Conservation (phyloP, 2,329 filamentous ascomycete genomes). For the Grosmannia penicillata region DNA sequence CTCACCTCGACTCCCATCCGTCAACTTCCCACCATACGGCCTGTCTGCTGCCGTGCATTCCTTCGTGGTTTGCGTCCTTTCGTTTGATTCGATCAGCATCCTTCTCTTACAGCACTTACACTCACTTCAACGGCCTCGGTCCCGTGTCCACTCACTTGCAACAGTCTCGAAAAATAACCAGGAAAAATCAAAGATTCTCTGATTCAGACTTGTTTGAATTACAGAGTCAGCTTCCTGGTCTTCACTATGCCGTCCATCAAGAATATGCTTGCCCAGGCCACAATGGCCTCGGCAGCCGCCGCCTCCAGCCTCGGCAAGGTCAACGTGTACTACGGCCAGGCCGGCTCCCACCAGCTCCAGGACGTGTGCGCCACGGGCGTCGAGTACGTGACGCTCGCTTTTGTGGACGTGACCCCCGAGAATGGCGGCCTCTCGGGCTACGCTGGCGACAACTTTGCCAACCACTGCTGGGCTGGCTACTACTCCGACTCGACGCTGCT, state of each 20-base stretch:
- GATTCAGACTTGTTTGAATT: slow-evolving; percentile 1
- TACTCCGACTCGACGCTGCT: slow-evolving; percentile 19
- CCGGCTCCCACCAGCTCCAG: slow-evolving; percentile 12
- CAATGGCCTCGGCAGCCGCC: slow-evolving; percentile 10
- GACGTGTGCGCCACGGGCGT: slow-evolving; percentile 19
- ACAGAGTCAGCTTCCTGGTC: neutral
- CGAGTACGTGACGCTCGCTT: slow-evolving; percentile 25
- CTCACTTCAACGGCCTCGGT: too few relatives aligned
- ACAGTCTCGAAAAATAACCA: too few relatives aligned
- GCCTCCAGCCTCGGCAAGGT: slow-evolving; percentile 13
- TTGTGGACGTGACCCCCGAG: slow-evolving; percentile 24
- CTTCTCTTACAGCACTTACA: neutral
- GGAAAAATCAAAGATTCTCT: too few relatives aligned
- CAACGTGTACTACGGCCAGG: slow-evolving; percentile 20
- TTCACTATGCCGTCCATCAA: slow-evolving; percentile 9
- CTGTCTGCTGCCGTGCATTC: slow-evolving; percentile 6
- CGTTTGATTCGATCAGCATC: slow-evolving; percentile 8
- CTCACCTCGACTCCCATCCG: neutral
- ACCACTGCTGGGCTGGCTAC: slow-evolving; percentile 19
- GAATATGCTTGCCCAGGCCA: slow-evolving; percentile 13
- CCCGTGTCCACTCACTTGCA: slow-evolving; percentile 1
- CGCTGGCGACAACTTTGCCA: slow-evolving; percentile 23
- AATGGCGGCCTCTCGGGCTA: slow-evolving; percentile 17
- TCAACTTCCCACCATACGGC: slow-evolving; percentile 3
- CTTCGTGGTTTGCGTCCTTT: slow-evolving; percentile 12